phyloP scores from a whole-genome alignment of 1,139 yeast species.

The Protomyces pachydermus region DNA sequence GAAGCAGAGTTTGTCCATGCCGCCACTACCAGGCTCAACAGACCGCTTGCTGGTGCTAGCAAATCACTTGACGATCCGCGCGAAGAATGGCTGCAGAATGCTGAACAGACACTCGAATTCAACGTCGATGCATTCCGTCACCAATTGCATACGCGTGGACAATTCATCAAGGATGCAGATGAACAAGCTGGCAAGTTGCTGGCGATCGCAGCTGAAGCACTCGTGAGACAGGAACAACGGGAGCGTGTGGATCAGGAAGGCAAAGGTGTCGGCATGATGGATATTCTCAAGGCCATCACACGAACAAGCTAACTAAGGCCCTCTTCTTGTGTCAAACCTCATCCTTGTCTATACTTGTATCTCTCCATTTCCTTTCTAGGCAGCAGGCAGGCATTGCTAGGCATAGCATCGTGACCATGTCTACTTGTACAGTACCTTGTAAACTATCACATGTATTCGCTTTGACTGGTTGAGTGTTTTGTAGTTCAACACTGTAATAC shows the following conservation, averaged over 20 bases:
- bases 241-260: constrained; percentile 29
- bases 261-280: constrained; percentile 30
- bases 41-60: neutral
- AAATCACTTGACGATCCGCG: neutral
- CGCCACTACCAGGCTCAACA: neutral
- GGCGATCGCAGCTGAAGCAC: constrained; percentile 26
- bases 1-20: constrained; percentile 30
- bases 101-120: constrained; percentile 28
- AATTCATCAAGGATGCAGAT: constrained; percentile 27
- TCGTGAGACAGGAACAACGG: constrained; percentile 20
- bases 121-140: constrained; percentile 31
- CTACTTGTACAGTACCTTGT: neutral
- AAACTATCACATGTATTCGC: too few relatives aligned
- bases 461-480: too few relatives aligned
- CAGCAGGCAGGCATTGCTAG: neutral
- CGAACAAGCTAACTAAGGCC: neutral
- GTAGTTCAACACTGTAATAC: too few relatives aligned
- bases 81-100: constrained; percentile 23
- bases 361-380: neutral
- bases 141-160: constrained; percentile 26
- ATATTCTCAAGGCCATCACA: constrained; percentile 23
- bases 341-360: neutral
- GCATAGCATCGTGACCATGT: neutral
- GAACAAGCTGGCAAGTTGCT: constrained; percentile 29
- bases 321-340: neutral